Percentiles rank a stretch among this genome's conserved stretches.
Evolutionary conservation across 1,284 basidiomycete species (phyloP).

Genomic region (Ganoderma multipileum): DNA sequence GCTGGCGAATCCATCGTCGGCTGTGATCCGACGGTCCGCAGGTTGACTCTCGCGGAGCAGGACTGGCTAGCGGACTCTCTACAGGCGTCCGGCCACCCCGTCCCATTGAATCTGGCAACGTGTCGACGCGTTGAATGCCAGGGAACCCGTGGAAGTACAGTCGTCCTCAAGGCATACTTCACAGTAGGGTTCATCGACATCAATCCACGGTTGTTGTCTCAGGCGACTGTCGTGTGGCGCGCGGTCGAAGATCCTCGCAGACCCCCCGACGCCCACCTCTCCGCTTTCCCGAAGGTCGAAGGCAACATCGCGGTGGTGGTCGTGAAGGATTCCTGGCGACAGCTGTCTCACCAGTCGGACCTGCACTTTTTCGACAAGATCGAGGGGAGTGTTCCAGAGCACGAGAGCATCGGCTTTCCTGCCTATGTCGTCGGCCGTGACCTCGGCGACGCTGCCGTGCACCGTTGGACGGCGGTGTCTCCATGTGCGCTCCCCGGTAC

Average conservation of each 20-base stretch:
- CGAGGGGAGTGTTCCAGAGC: not conserved
- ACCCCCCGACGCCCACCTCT: not conserved
- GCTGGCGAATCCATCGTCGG: not conserved
- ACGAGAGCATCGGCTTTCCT: constrained; percentile 10
- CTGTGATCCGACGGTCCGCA: not conserved
- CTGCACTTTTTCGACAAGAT: constrained; percentile 19
- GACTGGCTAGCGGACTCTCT: not conserved
- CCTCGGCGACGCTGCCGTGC: constrained; percentile 4
- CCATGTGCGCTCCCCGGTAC: not conserved
- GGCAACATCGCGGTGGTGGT: not conserved
- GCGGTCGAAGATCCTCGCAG: constrained; percentile 13
- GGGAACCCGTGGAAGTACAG: not conserved
- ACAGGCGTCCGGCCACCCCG: not conserved
- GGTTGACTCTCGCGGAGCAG: not conserved
- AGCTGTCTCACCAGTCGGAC: constrained; percentile 10
- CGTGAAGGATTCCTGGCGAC: constrained; percentile 28
- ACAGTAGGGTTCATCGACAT: constrained; percentile 12
- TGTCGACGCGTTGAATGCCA: not conserved
- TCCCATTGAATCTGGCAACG: not conserved
- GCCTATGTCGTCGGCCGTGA: constrained; percentile 14
- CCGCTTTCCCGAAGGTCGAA: not conserved
- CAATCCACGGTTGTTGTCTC: constrained; percentile 23
- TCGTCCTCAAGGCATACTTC: constrained; percentile 5
- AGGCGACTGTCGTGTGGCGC: constrained; percentile 21
- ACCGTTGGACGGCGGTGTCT: not conserved